Conservation (phyloP, 106 monocot genomes). For the Ottelia alismoides region DNA sequence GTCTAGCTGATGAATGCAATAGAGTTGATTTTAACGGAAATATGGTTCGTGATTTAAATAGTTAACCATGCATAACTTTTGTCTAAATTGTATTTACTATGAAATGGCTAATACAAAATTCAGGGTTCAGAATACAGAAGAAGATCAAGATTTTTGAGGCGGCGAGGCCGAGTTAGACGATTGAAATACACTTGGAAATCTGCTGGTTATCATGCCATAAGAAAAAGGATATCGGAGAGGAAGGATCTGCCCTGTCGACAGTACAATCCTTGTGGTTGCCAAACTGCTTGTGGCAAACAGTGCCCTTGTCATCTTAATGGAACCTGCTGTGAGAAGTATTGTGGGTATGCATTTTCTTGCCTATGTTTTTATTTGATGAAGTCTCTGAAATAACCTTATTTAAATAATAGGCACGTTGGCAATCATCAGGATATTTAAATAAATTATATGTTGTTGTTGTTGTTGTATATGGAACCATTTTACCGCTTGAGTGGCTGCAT, state of each 20-base stretch:
- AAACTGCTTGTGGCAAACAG: slow-evolving; percentile 89
- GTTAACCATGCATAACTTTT: not conserved
- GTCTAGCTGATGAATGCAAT: slow-evolving; percentile 49
- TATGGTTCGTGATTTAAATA: slow-evolving; percentile 3
- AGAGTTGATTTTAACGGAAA: slow-evolving; percentile 32
- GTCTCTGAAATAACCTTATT: too few relatives aligned
- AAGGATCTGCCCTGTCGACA: slow-evolving; percentile 97
- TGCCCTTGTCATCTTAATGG: slow-evolving; percentile 86
- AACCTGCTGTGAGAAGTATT: slow-evolving; percentile 97
- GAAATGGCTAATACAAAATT: slow-evolving; percentile 1
- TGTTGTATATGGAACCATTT: too few relatives aligned
- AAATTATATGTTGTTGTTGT: too few relatives aligned
- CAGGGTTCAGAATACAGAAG: slow-evolving; percentile 65
- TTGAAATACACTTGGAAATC: slow-evolving; percentile 98
- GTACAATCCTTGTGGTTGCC: slow-evolving; percentile 93
- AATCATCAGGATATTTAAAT: too few relatives aligned
- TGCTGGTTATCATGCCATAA: slow-evolving; percentile 90
- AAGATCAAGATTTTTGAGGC: slow-evolving; percentile 82
- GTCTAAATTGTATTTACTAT: not conserved
- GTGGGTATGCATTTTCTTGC: slow-evolving; percentile 81
- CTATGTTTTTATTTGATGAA: too few relatives aligned
- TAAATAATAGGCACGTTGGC: too few relatives aligned
- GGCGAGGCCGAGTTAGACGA: slow-evolving; percentile 87
- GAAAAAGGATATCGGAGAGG: slow-evolving; percentile 85
- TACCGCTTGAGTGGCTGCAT: too few relatives aligned